A percentile compares a stretch with the other conserved stretches of the same genome.
Evolutionary conservation across 148 eudicot genomes (phyloP).

Genomic region (Dianthus caryophyllus): DNA sequence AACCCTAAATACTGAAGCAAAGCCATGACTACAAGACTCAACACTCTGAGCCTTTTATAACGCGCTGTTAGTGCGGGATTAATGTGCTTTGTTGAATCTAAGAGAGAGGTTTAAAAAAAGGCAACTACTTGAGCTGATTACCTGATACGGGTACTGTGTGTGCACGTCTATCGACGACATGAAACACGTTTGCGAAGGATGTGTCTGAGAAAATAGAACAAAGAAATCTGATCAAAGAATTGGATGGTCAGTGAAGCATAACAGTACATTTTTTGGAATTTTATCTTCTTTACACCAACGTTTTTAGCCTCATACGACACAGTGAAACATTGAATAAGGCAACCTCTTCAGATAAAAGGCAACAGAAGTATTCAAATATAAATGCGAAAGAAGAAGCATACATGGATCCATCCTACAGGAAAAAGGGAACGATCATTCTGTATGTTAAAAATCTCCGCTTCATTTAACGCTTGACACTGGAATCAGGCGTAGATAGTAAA

Average conservation of each 20-base stretch:
- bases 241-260: too few relatives aligned
- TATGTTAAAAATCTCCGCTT: conserved; percentile 70
- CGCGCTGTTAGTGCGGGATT: background rate
- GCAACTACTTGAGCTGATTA: conserved; percentile 7
- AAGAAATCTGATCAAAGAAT: conserved; percentile 15
- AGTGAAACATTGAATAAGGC: background rate
- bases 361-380: conserved; percentile 1
- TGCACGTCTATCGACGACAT: conserved; percentile 82
- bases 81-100: background rate
- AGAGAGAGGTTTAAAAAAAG: background rate
- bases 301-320: background rate
- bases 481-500: conserved; percentile 19
- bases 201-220: conserved; percentile 50
- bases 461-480: conserved; percentile 70
- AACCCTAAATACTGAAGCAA: conserved; percentile 1
- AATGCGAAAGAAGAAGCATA: conserved; percentile 31
- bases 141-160: conserved; percentile 79
- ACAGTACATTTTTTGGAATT: background rate
- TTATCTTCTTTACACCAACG: background rate
- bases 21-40: background rate
- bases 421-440: conserved; percentile 57
- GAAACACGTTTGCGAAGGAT: conserved; percentile 81
- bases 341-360: background rate
- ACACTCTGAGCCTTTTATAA: background rate
- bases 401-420: conserved; percentile 89